Evolutionary conservation across 345 rosid species (phyloP).

Genomic region (Lumnitzera racemosa): DNA sequence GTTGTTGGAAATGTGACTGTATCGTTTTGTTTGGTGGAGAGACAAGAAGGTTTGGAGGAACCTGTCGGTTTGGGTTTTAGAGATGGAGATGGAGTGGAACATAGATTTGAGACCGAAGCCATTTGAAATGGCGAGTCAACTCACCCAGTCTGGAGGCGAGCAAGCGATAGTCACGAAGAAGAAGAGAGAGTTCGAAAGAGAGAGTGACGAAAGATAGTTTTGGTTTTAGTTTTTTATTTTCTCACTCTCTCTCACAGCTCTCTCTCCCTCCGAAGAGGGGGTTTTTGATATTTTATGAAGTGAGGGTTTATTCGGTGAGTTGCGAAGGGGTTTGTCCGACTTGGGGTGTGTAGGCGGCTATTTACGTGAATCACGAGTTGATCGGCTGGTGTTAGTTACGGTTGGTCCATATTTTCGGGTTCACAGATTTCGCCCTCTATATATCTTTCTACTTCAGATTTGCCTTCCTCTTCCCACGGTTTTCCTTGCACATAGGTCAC

Average conservation of each 20-base stretch:
- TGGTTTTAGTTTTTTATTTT: too few relatives aligned
- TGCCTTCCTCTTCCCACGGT: too few relatives aligned
- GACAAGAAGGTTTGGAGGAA: constrained; percentile 13
- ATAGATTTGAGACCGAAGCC: constrained; percentile 52
- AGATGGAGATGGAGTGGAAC: constrained; percentile 29
- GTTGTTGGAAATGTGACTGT: constrained; percentile 29
- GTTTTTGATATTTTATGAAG: too few relatives aligned
- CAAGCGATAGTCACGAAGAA: constrained; percentile 14
- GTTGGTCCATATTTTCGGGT: not conserved
- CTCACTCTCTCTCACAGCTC: too few relatives aligned
- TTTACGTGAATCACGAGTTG: constrained; percentile 16
- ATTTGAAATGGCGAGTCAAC: constrained; percentile 16
- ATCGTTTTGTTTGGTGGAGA: constrained; percentile 17
- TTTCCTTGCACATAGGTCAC: too few relatives aligned
- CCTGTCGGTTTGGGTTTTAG: constrained; percentile 19
- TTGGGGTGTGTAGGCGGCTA: not conserved
- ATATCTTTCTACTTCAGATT: not conserved
- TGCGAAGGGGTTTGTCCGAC: too few relatives aligned
- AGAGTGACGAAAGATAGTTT: too few relatives aligned
- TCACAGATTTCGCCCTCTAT: constrained; percentile 1
- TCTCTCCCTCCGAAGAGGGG: too few relatives aligned
- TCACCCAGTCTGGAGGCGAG: not conserved
- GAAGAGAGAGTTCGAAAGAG: not conserved
- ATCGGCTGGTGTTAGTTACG: constrained; percentile 3
- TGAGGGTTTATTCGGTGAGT: too few relatives aligned